A percentile compares a stretch with the other conserved stretches of the same genome.
phyloP scores from a whole-genome alignment of 768 basidiomycete genomes.

The Rhizopogon roseolus region DNA sequence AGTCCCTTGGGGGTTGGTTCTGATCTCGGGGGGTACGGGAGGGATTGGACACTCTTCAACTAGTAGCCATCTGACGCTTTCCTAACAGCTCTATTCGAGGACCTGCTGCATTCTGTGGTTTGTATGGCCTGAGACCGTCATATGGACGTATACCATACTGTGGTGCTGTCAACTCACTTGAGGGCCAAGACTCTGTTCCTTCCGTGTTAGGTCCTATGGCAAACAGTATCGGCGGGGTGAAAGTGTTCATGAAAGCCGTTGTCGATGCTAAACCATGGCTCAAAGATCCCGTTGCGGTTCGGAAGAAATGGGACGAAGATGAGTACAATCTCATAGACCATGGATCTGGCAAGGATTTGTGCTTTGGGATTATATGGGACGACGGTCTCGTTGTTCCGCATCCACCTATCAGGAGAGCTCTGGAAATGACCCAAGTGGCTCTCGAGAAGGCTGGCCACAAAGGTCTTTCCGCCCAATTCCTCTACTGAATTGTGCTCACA shows the following conservation, averaged over 20 bases:
- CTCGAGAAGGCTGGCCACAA: constrained; percentile 63
- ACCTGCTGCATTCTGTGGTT: constrained; percentile 62
- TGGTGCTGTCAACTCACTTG: constrained; percentile 58
- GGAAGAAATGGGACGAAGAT: constrained; percentile 57
- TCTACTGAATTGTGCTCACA: neutral
- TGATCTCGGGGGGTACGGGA: constrained; percentile 66
- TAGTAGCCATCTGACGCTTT: neutral
- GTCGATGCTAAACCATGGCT: constrained; percentile 59
- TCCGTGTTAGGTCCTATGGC: constrained; percentile 76
- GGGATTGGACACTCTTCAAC: too few relatives aligned
- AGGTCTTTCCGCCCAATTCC: constrained; percentile 33
- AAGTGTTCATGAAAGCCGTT: constrained; percentile 61
- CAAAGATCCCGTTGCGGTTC: constrained; percentile 52
- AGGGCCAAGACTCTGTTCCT: constrained; percentile 69
- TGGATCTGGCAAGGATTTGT: constrained; percentile 39
- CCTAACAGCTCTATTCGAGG: constrained; percentile 60
- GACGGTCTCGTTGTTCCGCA: constrained; percentile 54
- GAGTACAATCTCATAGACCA: constrained; percentile 57
- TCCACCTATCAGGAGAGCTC: constrained; percentile 58
- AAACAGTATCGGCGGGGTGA: constrained; percentile 53
- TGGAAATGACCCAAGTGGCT: constrained; percentile 50
- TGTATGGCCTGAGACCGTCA: constrained; percentile 70
- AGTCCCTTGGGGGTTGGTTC: constrained; percentile 64
- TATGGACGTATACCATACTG: constrained; percentile 60
- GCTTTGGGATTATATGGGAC: constrained; percentile 64